These are phyloP conservation scores for Aristolochia contorta DNA, from an alignment of 164 flowering plant species.

Conservation along the genomic window DNA sequence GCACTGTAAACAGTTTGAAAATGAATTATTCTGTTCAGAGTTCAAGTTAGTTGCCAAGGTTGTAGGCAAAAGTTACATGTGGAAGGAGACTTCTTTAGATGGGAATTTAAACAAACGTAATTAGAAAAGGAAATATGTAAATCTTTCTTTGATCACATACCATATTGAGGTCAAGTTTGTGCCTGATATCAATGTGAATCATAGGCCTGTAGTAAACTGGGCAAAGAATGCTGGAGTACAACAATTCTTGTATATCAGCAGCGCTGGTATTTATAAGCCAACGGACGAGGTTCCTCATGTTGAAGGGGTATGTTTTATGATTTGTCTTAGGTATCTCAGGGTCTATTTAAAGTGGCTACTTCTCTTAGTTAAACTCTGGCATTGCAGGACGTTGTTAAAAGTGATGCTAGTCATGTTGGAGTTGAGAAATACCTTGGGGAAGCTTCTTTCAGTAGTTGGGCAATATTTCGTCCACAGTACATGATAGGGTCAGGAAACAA, in stretches of 20 bases:
- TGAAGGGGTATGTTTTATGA: conserved; percentile 67
- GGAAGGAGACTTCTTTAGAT: too few species aligned
- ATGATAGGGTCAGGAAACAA: conserved; percentile 98
- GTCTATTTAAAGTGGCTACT: background rate
- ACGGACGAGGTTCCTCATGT: conserved; percentile 96
- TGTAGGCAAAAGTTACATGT: too few species aligned
- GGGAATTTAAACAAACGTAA: too few species aligned
- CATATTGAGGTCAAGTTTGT: too few species aligned
- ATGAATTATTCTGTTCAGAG: too few species aligned
- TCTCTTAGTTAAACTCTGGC: background rate
- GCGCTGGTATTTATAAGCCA: conserved; percentile 93
- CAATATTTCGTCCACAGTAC: conserved; percentile 92
- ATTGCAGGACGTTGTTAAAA: conserved; percentile 74
- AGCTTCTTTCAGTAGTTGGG: conserved; percentile 52
- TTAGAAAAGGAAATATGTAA: too few species aligned
- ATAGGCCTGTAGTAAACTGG: conserved; percentile 95
- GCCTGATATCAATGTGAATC: background rate
- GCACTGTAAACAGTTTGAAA: too few species aligned
- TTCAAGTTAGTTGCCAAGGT: too few species aligned
- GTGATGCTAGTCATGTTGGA: conserved; percentile 81
- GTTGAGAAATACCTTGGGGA: conserved; percentile 80
- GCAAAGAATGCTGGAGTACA: conserved; percentile 71
- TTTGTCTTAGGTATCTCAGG: background rate
- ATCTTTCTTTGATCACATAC: too few species aligned
- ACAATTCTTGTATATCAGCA: conserved; percentile 90